Base-by-base conservation (phyloP, 2,329 filamentous ascomycete species). In the Fusarium annulatum region DNA sequence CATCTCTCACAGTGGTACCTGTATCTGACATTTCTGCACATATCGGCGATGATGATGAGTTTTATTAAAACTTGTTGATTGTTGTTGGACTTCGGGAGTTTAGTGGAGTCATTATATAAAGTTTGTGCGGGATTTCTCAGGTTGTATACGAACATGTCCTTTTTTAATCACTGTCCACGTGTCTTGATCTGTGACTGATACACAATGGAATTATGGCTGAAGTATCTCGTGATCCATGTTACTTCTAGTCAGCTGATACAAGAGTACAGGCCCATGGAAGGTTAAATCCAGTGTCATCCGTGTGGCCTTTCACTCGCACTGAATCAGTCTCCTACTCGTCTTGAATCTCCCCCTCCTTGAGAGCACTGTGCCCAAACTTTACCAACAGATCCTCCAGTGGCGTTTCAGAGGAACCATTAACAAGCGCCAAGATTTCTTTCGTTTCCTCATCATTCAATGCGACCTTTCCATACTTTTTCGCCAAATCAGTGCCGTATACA, bases 271-370 rank as follows among this genome's bases (percentile, higher is more conserved):
- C 2, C 1, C 9, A 21, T 11, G 19, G 28, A 21, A 28, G 5
- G 3, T 15, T 28, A 6, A 14, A 21, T 28, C 5, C 18, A 28
- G 9, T 30, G 26, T 21, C 26, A 21, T 30, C 26, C 21, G 26
- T 19, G 3, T 48, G 0, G 9, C 5, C 0, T 14, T 10, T 7
- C 1, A 48, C 21, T 21, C 14, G 3, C 14, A 4, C 34, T 18
- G 51, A 38, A 55, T 39, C 23, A 53, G n/a, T 2, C 23, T 39
- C 23, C 23, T 53, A 26, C 34, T 28, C 34, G 3, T 39, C 23
- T 2, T 53, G 33, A 26, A 53, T 18, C 7, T n/a, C 34, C 2
- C 33, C 34, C 15, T 30, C 19, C 11, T 55, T n/a, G 9, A 30
- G 19, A n/a, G 19, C 34, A 30, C 51, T 55, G 8, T 18, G 19